Evolutionary conservation across 306 rosid genomes (phyloP), one percentile per base, ranked within the genome.

Genomic region (Gleditsia sinensis): DNA sequence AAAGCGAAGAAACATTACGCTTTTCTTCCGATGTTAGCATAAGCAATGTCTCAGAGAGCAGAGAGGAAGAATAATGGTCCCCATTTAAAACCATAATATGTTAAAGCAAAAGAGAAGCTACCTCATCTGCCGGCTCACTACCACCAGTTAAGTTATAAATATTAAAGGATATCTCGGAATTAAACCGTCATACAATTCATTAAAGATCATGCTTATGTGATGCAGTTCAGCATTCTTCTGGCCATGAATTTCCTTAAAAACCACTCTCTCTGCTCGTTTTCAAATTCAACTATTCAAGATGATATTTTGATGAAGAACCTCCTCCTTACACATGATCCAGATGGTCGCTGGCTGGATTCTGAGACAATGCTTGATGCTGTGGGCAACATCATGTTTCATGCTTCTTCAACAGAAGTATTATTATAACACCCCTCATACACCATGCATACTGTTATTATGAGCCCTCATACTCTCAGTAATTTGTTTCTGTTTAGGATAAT

Each of bases 311-410:
- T 86, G 10, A 76, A 81, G 81, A 82, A 86, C 76, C 83, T 90
- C 54, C 88, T 84, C 76, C 84, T 88, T 3, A 81, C 83, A 66
- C 93, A 90, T 50, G 89, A 86, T 30, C 89, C 96, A 17, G 91
- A 84, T 77, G 89, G 84, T 64, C 89, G 86, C 16, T 78, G 78
- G 78, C 71, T 88, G 77, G 96, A 90, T 74, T 90, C 92, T 42
- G 86, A 82, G 73, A 60, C 75, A 27, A 74, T 86, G 81, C 85
- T 88, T 43, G 83, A 39, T 25, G 88, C 78, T 14, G 79, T 78
- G 28, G 88, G 88, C 69, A 81, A 68, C 50, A 81, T 88, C 71
- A 79, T 90, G 89, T 73, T 84, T 60, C 86, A 78, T 79, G 80
- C 78, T 28, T 64, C 83, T 16, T 5, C 68, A 28, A 62, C 82